Percentiles rank a stretch among this genome's conserved stretches.
phyloP scores from a whole-genome alignment of 202 grass and related monocot genomes.

The Musa balbisiana region DNA sequence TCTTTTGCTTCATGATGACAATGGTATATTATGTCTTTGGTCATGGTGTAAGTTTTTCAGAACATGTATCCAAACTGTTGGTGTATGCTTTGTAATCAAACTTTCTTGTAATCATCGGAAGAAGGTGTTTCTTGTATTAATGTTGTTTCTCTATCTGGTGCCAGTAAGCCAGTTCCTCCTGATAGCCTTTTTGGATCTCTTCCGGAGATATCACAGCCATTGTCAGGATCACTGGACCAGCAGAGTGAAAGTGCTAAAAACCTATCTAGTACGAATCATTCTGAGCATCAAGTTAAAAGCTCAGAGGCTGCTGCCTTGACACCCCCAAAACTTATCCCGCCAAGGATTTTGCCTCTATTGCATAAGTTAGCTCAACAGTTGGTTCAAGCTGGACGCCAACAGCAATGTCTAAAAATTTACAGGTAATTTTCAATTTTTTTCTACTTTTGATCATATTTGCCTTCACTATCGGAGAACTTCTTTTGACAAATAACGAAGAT shows the following conservation, averaged over 20 bases:
- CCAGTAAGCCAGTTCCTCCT: slow-evolving; percentile 14
- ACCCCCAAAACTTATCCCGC: slow-evolving; percentile 79
- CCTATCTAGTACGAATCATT: slow-evolving; percentile 19
- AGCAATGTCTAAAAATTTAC: slow-evolving; percentile 80
- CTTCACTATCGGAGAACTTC: neutral
- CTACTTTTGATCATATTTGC: neutral
- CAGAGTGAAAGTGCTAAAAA: slow-evolving; percentile 48
- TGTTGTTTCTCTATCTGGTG: neutral
- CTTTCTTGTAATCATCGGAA: too few relatives aligned
- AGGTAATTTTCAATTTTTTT: slow-evolving; percentile 32
- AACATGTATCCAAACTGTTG: neutral
- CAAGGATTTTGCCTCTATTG: slow-evolving; percentile 71
- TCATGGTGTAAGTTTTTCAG: neutral
- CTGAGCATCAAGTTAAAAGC: slow-evolving; percentile 37
- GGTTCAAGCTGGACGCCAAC: slow-evolving; percentile 78
- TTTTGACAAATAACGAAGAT: neutral
- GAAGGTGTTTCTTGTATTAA: too few relatives aligned
- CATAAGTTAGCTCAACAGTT: slow-evolving; percentile 81
- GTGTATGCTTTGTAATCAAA: too few relatives aligned
- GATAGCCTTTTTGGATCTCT: slow-evolving; percentile 19
- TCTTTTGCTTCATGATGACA: neutral
- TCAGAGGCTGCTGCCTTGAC: slow-evolving; percentile 58
- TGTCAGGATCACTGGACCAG: slow-evolving; percentile 6
- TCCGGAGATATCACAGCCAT: slow-evolving; percentile 12
- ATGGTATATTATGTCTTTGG: neutral